Evolutionary conservation across 257 asterid genomes (phyloP).

Genomic region (Mitragyna speciosa): DNA sequence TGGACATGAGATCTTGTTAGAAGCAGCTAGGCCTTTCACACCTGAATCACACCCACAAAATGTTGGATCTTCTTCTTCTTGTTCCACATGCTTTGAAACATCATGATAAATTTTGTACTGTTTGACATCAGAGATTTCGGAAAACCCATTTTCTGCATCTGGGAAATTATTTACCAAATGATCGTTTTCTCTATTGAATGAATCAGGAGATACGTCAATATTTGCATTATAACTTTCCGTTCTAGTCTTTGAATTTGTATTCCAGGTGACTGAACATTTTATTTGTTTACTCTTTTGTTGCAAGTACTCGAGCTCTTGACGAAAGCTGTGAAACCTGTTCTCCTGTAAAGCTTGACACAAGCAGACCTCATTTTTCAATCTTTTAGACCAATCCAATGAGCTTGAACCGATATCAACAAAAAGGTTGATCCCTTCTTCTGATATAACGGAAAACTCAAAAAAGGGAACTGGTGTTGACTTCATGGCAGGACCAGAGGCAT

Average conservation of each 20-base stretch:
- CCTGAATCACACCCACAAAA: slow-evolving; percentile 7
- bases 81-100: slow-evolving; percentile 14
- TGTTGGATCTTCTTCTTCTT: slow-evolving; percentile 11
- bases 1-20: slow-evolving; percentile 7
- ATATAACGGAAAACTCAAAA: slow-evolving; percentile 32
- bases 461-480: slow-evolving; percentile 18
- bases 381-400: slow-evolving; percentile 22
- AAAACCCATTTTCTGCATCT: slow-evolving; percentile 13
- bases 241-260: slow-evolving; percentile 14
- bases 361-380: slow-evolving; percentile 23
- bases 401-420: slow-evolving; percentile 34
- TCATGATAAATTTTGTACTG: slow-evolving; percentile 5
- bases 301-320: slow-evolving; percentile 34
- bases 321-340: slow-evolving; percentile 28
- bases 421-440: slow-evolving; percentile 36
- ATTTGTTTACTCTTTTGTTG: slow-evolving; percentile 12
- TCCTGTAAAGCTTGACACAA: slow-evolving; percentile 19
- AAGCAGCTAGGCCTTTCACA: slow-evolving; percentile 7
- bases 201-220: slow-evolving; percentile 12
- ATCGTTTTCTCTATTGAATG: slow-evolving; percentile 3
- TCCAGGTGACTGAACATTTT: slow-evolving; percentile 16
- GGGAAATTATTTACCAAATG: not conserved
- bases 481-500: slow-evolving; percentile 16
- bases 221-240: not conserved
- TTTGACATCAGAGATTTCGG: slow-evolving; percentile 5